Percentiles rank a stretch among this genome's conserved stretches.
These are phyloP conservation scores for Diplodia seriata DNA, from an alignment of 2,329 filamentous ascomycete genomes.

Conservation along the genomic window DNA sequence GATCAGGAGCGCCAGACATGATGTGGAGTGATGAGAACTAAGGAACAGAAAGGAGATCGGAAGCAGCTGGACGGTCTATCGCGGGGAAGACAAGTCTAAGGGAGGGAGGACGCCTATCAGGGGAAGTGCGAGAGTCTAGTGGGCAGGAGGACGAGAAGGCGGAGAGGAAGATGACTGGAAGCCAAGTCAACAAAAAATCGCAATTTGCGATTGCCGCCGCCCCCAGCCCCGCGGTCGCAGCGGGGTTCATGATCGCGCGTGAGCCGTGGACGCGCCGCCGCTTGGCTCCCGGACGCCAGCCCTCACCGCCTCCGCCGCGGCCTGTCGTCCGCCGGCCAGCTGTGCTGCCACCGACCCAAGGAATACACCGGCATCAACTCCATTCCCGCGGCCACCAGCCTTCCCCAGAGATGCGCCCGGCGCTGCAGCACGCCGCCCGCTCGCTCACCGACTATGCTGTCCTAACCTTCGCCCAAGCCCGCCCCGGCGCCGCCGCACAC, in stretches of 20 bases:
- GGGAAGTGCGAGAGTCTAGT: background rate
- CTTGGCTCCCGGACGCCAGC: background rate
- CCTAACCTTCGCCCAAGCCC: slow-evolving; percentile 28
- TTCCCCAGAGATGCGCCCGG: slow-evolving; percentile 44
- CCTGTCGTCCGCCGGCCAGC: background rate
- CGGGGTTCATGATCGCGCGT: background rate
- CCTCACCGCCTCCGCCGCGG: slow-evolving; percentile 14
- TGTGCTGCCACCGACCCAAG: background rate
- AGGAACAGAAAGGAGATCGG: slow-evolving; percentile 6
- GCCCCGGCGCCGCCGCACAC: slow-evolving; percentile 11
- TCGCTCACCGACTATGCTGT: slow-evolving; percentile 39
- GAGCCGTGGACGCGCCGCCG: slow-evolving; percentile 2
- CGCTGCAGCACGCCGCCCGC: slow-evolving; percentile 51
- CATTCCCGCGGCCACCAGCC: background rate
- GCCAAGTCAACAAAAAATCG: slow-evolving; percentile 20
- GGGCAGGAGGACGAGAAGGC: background rate
- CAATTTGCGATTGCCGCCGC: slow-evolving; percentile 9
- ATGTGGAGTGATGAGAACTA: slow-evolving; percentile 31
- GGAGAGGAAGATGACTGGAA: background rate
- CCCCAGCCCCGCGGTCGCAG: slow-evolving; percentile 9
- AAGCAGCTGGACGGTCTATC: slow-evolving; percentile 20
- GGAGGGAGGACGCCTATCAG: background rate
- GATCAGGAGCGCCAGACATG: slow-evolving; percentile 43
- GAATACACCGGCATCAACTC: background rate
- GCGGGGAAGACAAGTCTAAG: background rate